phyloP scores from a whole-genome alignment of 306 rosid genomes.

The Canavalia gladiata region DNA sequence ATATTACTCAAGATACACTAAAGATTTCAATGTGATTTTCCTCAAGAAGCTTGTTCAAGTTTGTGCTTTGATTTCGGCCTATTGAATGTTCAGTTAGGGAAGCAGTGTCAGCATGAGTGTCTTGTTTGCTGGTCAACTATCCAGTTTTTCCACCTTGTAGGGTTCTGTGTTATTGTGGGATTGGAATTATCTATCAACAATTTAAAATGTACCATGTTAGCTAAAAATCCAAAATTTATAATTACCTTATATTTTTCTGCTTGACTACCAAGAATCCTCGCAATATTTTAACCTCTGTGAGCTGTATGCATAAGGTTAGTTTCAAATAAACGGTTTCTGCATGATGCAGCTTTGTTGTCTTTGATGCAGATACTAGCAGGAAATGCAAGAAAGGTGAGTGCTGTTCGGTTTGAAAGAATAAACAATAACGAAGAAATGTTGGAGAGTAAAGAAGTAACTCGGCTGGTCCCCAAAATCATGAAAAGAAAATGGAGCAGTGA shows the following conservation, averaged over 20 bases:
- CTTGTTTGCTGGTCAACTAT: not conserved
- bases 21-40: slow-evolving; percentile 28
- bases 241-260: too few species aligned
- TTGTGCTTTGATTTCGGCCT: slow-evolving; percentile 22
- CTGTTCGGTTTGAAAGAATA: slow-evolving; percentile 88
- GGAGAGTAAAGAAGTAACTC: slow-evolving; percentile 75
- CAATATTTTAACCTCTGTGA: not conserved
- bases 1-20: not conserved
- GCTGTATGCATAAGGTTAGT: not conserved
- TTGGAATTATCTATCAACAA: not conserved
- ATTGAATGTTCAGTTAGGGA: not conserved
- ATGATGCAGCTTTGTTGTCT: slow-evolving; percentile 30
- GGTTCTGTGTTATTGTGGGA: not conserved
- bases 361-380: slow-evolving; percentile 88
- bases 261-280: not conserved
- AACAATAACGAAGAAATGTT: slow-evolving; percentile 57
- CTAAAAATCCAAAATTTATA: too few species aligned
- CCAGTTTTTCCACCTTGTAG: not conserved
- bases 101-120: not conserved
- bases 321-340: not conserved
- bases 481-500: slow-evolving; percentile 78
- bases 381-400: slow-evolving; percentile 96
- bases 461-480: slow-evolving; percentile 80
- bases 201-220: too few species aligned
- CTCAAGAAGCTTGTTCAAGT: not conserved